A percentile compares a stretch with the other conserved stretches of the same genome.
Conservation (phyloP, 805 yeast genomes). For the Candida loeiensis region DNA sequence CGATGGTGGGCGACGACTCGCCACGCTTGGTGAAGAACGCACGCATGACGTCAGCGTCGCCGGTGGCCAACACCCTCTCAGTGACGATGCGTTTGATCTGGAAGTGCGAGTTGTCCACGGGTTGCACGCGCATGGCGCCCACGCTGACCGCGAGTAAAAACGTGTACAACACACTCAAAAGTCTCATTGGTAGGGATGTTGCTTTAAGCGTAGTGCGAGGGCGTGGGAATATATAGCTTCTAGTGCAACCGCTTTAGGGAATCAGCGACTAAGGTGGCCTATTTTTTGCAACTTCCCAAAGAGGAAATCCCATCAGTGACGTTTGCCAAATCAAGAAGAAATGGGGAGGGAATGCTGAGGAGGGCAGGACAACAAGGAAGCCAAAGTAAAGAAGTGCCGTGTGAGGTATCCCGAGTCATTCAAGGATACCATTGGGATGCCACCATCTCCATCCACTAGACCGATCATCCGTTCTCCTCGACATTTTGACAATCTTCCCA, state of each 20-base stretch:
- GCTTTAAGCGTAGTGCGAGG: not conserved
- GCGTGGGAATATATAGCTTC: conserved; percentile 1
- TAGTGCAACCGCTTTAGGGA: not conserved
- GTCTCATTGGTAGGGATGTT: conserved; percentile 12
- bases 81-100: conserved; percentile 10
- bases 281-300: conserved; percentile 9
- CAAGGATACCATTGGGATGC: too few relatives aligned
- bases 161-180: conserved; percentile 10
- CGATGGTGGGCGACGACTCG: conserved; percentile 14
- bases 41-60: not conserved
- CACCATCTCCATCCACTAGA: too few relatives aligned
- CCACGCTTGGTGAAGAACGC: conserved; percentile 5
- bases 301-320: conserved; percentile 7
- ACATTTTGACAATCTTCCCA: not conserved
- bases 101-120: conserved; percentile 18
- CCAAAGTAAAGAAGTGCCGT: too few relatives aligned
- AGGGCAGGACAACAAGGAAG: too few relatives aligned
- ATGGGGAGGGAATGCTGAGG: too few relatives aligned
- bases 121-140: conserved; percentile 18
- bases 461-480: not conserved
- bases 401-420: too few relatives aligned
- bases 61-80: not conserved
- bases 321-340: conserved; percentile 4
- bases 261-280: not conserved
- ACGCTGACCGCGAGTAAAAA: conserved; percentile 12